Evolutionary conservation across 352 stramenopile genomes (phyloP), one percentile per base, ranked within the genome.

Genomic region (Blastocystis sp.): DNA sequence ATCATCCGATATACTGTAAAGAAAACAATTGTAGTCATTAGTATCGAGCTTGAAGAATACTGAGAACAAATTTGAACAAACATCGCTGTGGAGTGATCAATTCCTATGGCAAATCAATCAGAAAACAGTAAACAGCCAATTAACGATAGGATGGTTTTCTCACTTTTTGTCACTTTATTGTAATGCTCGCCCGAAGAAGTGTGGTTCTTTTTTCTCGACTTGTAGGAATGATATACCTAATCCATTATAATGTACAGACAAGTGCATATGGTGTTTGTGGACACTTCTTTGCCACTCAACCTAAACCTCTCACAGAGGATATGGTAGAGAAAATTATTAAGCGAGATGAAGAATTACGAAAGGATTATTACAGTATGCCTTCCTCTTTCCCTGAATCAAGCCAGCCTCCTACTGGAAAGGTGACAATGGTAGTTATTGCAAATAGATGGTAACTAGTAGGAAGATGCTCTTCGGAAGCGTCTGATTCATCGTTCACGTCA

Each of bases 261-360:
- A 48, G 40, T 48, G 40, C 17, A 44, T 22, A 15, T n/a, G 24
- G 2, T n/a, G 33, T 70, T 22, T 70, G 60, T 40, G 1, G 17
- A 19, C 37, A 44, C 17, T 22, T n/a, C 40, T 81, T 81, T 64
- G 48, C 24, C 27, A 40, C 42, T 4, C n/a, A 73, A 33, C 77
- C 58, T 19, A 88, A 88, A 37, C 44, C 44, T 30, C 35, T 88
- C 22, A 76, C 54, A 22, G 58, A 73, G 51, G 77, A 88, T 57
- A 88, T 88, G 77, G 48, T 88, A 19, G 22, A 88, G 37, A 88
- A 88, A 33, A 88, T 88, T 0, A 51, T 77, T 27, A 88, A 77
- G 62, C 22, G 77, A 70, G 77, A 88, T 44, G 58, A 88, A 37
- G 77, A 88, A 33, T 37, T 88, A 7, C 44, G 77, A 42, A 48